These are phyloP conservation scores for Chrysanthemum seticuspe DNA, from an alignment of 129 eudicot species.

Conservation along the genomic window DNA sequence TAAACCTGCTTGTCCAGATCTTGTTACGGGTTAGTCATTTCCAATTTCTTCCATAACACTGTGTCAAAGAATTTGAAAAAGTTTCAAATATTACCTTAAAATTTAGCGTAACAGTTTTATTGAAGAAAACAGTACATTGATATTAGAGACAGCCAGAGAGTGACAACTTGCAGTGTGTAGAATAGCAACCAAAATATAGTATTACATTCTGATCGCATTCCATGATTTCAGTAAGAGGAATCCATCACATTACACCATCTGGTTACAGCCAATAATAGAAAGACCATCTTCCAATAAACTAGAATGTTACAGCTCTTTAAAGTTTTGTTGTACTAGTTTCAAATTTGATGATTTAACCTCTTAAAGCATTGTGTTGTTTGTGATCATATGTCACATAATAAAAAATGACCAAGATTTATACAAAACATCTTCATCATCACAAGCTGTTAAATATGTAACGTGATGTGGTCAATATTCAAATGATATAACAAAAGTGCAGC, in stretches of 20 bases:
- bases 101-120: neutral
- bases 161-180: slow-evolving; percentile 9
- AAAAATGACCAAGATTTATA: neutral
- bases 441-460: neutral
- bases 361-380: neutral
- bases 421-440: neutral
- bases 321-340: neutral
- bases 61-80: neutral
- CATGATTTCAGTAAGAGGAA: slow-evolving; percentile 7
- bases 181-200: neutral
- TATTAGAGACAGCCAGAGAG: slow-evolving; percentile 10
- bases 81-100: neutral
- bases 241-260: neutral
- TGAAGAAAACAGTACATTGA: slow-evolving; percentile 1
- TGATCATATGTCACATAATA: neutral
- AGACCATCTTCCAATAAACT: slow-evolving; percentile 2
- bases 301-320: neutral
- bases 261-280: no score
- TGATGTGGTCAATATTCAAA: no score
- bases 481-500: no score
- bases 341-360: neutral
- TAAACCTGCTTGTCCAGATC: slow-evolving; percentile 3
- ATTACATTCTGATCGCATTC: slow-evolving; percentile 15
- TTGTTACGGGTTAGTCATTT: neutral
- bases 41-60: neutral